Evolutionary conservation across 1,284 basidiomycete species (phyloP), one percentile per base, ranked within the genome.

Genomic region (Chalciporus piperatoides): DNA sequence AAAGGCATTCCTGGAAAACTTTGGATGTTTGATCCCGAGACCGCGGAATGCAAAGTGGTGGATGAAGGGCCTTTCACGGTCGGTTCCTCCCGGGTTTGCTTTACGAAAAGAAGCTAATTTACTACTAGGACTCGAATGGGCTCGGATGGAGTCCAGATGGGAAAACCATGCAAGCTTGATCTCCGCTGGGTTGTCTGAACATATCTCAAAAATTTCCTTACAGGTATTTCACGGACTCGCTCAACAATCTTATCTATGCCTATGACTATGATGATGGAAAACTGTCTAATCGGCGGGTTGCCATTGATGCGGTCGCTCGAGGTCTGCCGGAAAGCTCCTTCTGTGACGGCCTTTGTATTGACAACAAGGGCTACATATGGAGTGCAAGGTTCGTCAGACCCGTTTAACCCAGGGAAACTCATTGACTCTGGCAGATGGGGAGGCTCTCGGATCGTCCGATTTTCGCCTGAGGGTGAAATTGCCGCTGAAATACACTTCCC

Each of bases 191-290:
- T 14, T 33, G 23, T 46, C 23, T 27, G 35, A 41, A 5, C 12
- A 32, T 44, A 17, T 41, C 42, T 51, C 51, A 49, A 46, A 43
- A 41, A 32, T 35, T 14, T 45, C 3, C 6, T 41, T 45, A 15
- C 56, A 86, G 83, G 63, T 85, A 83, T 61, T 83, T 85, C 61
- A 85, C 83, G 44, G 81, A 86, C 62, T 85, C 82, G 1, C 64
- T 78, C 51, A 67, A 68, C 19, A 83, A 85, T 64, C 70, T 74
- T 54, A 84, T 86, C 55, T 82, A 82, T 58, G 80, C 77, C 17
- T 86, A 86, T 59, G 81, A 85, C 61, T 80, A 82, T 54, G 69
- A 79, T 42, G 63, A 77, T 46, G 84, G 82, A 21, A 68, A 68
- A 14, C 57, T 83, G 24, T 73, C 73, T 24, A 80, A 82, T 58